Base-by-base conservation (phyloP, 129 eudicot genomes). In the Centaurea solstitialis region DNA sequence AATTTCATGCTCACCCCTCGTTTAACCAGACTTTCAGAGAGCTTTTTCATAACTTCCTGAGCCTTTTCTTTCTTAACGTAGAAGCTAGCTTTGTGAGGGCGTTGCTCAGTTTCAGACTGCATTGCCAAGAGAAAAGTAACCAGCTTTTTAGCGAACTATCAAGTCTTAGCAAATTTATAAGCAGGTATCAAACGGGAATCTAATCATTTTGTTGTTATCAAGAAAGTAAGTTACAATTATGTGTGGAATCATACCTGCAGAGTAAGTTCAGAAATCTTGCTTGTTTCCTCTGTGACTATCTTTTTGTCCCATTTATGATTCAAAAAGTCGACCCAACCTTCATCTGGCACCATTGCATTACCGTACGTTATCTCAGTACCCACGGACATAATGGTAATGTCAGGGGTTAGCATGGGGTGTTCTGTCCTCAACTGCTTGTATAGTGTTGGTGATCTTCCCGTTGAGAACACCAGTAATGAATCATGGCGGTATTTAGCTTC, bases 401-500 rank as follows among this genome's bases (percentile, higher is more conserved):
- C 98, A 7, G 98, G 98, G 76, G 98, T 91, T 73, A 93, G 39
- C 98, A 93, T 87, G 70, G 98, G 98, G 78, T 91, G 91, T 87
- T 93, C 98, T 85, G 89, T 93, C 85, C 98, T 88, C 74, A 93
- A 78, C 61, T 93, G 78, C 76, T 93, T 91, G 91, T 93, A 93
- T 24, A 93, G 72, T n/a, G 94, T 88, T 28, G 93, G 98, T 20
- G 98, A 93, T 85, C 98, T 86, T 81, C 98, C 98, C 35, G 98
- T 93, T 67, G 98, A 93, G 73, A 93, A 93, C 18, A 93, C 98
- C 24, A 93, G 82, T 84, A 93, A 70, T 17, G 97, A 93, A 83
- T 93, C 88, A 76, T 84, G 84, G 17, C 98, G 89, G 43, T 91
- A 91, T 28, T 88, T 82, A 40, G 98, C 66, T 86, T 93, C 98